These are phyloP conservation scores for Gastrodia elata DNA, from an alignment of 106 monocot genomes.

Conservation along the genomic window DNA sequence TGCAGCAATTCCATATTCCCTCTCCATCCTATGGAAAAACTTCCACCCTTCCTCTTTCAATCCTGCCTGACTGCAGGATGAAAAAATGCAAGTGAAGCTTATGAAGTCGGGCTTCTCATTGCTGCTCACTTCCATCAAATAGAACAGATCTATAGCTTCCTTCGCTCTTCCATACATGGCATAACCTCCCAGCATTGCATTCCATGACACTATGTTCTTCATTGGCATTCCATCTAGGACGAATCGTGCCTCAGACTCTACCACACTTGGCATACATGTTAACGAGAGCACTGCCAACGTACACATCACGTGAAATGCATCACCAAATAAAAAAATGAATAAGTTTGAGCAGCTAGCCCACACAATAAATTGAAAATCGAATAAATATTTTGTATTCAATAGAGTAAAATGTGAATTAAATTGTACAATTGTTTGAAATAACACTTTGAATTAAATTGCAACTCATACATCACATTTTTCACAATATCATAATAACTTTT, in stretches of 20 bases:
- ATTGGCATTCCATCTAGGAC: constrained; percentile 46
- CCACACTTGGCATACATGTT: constrained; percentile 90
- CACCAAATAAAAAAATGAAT: no score
- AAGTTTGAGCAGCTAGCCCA: no score
- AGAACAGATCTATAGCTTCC: constrained; percentile 40
- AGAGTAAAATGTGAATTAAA: no score
- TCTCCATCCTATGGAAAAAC: constrained; percentile 51
- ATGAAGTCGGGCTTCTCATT: constrained; percentile 43
- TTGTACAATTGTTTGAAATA: no score
- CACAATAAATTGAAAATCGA: no score
- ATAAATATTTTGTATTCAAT: no score
- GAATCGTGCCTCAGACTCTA: constrained; percentile 37
- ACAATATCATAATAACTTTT: no score
- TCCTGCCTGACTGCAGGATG: constrained; percentile 69
- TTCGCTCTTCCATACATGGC: constrained; percentile 67
- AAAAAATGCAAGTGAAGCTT: constrained; percentile 57
- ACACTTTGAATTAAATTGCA: no score
- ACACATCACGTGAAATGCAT: constrained; percentile 30
- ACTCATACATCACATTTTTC: no score
- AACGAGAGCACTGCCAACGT: constrained; percentile 57
- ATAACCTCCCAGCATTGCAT: constrained; percentile 67
- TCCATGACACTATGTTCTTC: constrained; percentile 72
- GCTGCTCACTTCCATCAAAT: constrained; percentile 33
- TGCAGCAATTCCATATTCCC: constrained; percentile 30
- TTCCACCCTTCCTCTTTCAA: constrained; percentile 33